phyloP scores from a whole-genome alignment of 495 filamentous ascomycete genomes.

The Echria macrotheca region DNA sequence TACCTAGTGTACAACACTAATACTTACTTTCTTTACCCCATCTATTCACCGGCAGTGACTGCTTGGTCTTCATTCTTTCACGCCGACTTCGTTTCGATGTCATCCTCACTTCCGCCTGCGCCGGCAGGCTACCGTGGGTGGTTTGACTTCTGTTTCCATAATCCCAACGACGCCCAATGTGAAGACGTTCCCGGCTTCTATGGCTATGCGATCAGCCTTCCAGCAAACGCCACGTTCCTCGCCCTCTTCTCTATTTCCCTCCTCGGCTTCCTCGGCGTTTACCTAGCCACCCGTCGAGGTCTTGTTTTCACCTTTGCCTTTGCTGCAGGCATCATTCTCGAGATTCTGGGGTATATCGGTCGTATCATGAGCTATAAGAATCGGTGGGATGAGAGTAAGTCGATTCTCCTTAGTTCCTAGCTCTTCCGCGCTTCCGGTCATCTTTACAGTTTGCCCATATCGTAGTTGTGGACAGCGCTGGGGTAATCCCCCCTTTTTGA shows the following conservation, averaged over 20 bases:
- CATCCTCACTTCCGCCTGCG: neutral
- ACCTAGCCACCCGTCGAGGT: slow-evolving; percentile 30
- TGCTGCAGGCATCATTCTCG: slow-evolving; percentile 33
- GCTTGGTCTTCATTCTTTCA: too few relatives aligned
- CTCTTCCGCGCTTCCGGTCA: too few relatives aligned
- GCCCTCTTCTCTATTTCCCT: slow-evolving; percentile 37
- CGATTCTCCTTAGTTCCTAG: neutral
- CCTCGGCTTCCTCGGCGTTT: slow-evolving; percentile 38
- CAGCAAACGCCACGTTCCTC: slow-evolving; percentile 38
- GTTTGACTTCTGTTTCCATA: slow-evolving; percentile 4
- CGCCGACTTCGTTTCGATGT: too few relatives aligned
- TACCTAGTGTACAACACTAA: too few relatives aligned
- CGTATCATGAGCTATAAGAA: slow-evolving; percentile 37
- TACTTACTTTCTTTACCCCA: too few relatives aligned
- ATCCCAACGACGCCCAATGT: slow-evolving; percentile 14
- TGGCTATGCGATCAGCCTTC: slow-evolving; percentile 37
- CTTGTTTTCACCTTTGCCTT: slow-evolving; percentile 38
- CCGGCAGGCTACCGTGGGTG: slow-evolving; percentile 10
- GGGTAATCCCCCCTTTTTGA: too few relatives aligned
- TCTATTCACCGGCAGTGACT: too few relatives aligned
- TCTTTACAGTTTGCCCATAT: too few relatives aligned
- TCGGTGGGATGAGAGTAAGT: slow-evolving; percentile 30
- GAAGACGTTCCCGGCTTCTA: slow-evolving; percentile 31
- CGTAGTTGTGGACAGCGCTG: too few relatives aligned
- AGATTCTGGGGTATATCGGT: slow-evolving; percentile 43